Conservation (phyloP, 148 eudicot species). For the Diospyros kaki region DNA sequence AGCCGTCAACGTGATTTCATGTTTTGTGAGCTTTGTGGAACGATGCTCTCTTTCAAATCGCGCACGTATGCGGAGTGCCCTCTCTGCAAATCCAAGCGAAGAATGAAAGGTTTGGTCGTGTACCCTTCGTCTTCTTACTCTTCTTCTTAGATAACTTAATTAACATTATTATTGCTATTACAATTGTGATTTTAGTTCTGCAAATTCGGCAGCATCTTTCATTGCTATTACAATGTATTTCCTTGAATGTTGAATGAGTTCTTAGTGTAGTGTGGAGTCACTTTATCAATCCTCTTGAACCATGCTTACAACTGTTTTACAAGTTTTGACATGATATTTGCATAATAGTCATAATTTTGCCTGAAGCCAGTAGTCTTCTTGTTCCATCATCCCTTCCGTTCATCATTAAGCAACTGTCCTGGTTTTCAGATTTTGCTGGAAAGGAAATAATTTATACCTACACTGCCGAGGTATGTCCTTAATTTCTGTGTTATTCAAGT, state of each 20-base stretch:
- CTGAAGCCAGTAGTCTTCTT: not conserved
- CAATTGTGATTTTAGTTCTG: not conserved
- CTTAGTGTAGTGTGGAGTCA: not conserved
- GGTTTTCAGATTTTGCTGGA: constrained; percentile 23
- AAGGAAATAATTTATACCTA: constrained; percentile 22
- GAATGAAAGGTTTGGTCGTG: constrained; percentile 14
- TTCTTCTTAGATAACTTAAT: not conserved
- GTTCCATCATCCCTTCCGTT: not conserved
- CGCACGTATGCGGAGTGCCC: constrained; percentile 20
- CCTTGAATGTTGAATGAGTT: not conserved
- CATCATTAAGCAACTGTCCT: not conserved
- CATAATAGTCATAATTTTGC: not conserved
- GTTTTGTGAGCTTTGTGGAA: constrained; percentile 27
- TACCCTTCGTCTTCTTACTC: not conserved
- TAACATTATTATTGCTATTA: not conserved
- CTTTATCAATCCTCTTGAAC: not conserved
- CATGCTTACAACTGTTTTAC: not conserved
- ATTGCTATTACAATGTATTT: not conserved
- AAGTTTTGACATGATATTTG: not conserved
- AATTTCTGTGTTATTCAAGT: constrained; percentile 1
- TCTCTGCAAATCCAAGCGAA: constrained; percentile 18
- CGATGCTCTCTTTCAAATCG: constrained; percentile 19
- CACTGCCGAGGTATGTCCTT: constrained; percentile 33
- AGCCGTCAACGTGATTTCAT: constrained; percentile 24
- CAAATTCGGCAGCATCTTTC: not conserved